Evolutionary conservation across 108 stramenopile genomes (phyloP).

Genomic region (Fragilaria radians): DNA sequence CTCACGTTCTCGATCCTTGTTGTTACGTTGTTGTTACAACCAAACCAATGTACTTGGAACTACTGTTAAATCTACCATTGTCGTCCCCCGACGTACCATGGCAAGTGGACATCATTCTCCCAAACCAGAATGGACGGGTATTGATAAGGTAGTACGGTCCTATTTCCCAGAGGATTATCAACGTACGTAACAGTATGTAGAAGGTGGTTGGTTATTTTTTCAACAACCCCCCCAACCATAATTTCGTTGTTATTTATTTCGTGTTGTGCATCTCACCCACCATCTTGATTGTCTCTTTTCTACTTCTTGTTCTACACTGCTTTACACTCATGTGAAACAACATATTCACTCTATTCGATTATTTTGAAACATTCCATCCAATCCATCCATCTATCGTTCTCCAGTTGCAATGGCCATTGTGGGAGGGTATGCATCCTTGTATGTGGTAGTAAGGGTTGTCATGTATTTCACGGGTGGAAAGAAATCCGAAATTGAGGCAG

Average conservation of each 20-base stretch:
- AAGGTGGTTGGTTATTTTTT: not conserved
- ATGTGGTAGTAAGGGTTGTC: no score
- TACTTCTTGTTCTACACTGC: not conserved
- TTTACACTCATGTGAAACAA: not conserved
- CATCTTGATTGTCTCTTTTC: not conserved
- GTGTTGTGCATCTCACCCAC: not conserved
- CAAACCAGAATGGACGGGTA: conserved; percentile 77
- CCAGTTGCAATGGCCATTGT: conserved; percentile 73
- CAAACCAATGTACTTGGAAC: no score
- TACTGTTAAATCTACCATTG: conserved; percentile 11
- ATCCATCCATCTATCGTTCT: not conserved
- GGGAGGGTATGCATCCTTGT: conserved; percentile 58
- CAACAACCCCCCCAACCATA: conserved; percentile 13
- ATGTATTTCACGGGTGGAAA: conserved; percentile 24
- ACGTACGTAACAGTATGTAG: no score
- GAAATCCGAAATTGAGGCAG: conserved; percentile 18
- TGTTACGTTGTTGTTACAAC: no score
- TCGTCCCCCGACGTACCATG: conserved; percentile 50
- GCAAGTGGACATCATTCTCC: conserved; percentile 34
- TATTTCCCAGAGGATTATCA: conserved; percentile 77
- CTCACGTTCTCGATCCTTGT: no score
- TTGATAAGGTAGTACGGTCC: conserved; percentile 79
- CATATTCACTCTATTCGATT: conserved; percentile 4
- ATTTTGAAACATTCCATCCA: not conserved
- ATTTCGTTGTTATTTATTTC: conserved; percentile 12